Evolutionary conservation across 192 early-diverging fungal species (phyloP), one percentile per base, ranked within the genome.

Genomic region (Podila epigama): DNA sequence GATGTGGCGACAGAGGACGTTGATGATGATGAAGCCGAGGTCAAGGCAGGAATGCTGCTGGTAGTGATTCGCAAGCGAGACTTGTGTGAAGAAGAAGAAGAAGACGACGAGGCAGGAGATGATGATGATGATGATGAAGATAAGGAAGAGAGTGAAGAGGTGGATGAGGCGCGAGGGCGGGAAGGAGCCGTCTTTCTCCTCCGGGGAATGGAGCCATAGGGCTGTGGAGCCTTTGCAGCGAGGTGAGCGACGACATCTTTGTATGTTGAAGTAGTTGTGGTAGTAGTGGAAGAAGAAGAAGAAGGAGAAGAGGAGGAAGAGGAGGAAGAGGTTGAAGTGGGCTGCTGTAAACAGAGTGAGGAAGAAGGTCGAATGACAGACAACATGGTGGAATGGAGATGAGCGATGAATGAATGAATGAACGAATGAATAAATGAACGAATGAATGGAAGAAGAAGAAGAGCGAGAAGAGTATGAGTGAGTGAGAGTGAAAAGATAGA

Each of bases 181-280:
- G 51, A 20, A 5, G 40, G 16, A 9, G 42, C 9, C 25, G 32
- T 51, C 44, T 36, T 70, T n/a, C 37, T 35, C 12, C 61, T 59
- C 18, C 60, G 73, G 37, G 73, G 73, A 33, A 77, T 77, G 50
- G 54, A 36, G 51, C 73, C 73, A 37, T 77, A 77, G 37, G 73
- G 73, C 60, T 77, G 66, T 18, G 66, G 60, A 5, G 35, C 40
- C 8, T 56, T 42, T 22, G 58, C 31, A 5, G 58, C 25, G 27
- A 37, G 51, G 11, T 34, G 52, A n/a, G 65, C 55, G 13, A 50
- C 40, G 40, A 53, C 40, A 15, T 34, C 50, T n/a, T 52, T 52
- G 39, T 54, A 36, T 18, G 33, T 37, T 16, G 54, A 27, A 32
- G 40, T 11, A n/a, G 61, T 37, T n/a, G 56, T 25, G 52, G 60